Percentiles rank a stretch among this genome's conserved stretches.
phyloP scores from a whole-genome alignment of 176 grass and related monocot species.

The Juncus inflexus region DNA sequence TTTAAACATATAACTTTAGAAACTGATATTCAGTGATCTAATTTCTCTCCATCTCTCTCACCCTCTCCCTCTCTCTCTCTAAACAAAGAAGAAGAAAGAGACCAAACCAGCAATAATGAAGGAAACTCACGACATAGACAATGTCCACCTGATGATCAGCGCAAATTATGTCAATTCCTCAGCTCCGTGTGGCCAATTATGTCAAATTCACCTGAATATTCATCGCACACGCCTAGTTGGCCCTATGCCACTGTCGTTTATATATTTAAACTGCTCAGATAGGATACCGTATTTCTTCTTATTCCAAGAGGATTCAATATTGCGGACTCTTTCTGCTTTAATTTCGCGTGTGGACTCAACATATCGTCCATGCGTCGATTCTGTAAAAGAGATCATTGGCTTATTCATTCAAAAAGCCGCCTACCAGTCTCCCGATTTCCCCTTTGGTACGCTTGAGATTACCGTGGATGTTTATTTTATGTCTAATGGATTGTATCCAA shows the following conservation, averaged over 20 bases:
- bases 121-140: not conserved
- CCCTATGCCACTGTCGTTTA: too few relatives aligned
- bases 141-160: not conserved
- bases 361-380: not conserved
- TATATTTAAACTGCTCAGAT: too few relatives aligned
- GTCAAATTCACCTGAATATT: not conserved
- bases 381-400: not conserved
- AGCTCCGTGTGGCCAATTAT: too few relatives aligned
- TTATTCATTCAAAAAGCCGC: not conserved
- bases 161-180: not conserved
- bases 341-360: not conserved
- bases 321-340: too few relatives aligned
- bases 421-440: not conserved
- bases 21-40: not conserved
- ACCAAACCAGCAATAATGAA: not conserved
- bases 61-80: not conserved
- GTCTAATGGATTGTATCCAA: not conserved
- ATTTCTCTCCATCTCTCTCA: not conserved
- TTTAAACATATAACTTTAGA: not conserved
- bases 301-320: too few relatives aligned
- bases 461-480: not conserved
- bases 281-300: too few relatives aligned
- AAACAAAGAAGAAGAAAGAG: not conserved
- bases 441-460: not conserved
- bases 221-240: not conserved